Base-by-base conservation (phyloP, 495 filamentous ascomycete species). In the Penicillium taxi region DNA sequence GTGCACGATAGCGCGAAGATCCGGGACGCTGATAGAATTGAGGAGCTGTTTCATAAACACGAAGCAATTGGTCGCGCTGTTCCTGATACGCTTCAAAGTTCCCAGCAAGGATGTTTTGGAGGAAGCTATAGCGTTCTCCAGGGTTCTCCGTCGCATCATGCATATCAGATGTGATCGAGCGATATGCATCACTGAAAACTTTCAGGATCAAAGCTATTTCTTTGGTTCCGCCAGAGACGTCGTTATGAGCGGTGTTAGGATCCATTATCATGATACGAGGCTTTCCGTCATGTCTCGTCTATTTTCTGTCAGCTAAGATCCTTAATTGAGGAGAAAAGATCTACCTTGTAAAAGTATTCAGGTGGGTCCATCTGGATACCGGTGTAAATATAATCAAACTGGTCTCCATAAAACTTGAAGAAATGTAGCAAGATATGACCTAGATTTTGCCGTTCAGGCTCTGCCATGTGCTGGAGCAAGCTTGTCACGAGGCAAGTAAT, bases 401-500 rank as follows among this genome's bases (percentile, higher is more conserved):
- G 54, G 39, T 83, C 84, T 0, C 91, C 91, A 42, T 95, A 98
- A 8, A 89, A 77, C 34, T 91, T 75, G 4, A 96, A 70, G 52
- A 98, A 96, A 29, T 86, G 72, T 58, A 96, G 74, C 1, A 98
- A 66, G 9, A 90, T 61, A 36, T 84, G 69, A 12, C 86, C 91
- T 2, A 93, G 67, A 51, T 90, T 75, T 5, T 78, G 67, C 26
- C 75, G 64, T 47, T 71, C 64, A 9, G 70, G 61, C 31, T 79
- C 69, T 3, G 87, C 85, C 64, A 82, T 71, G 39, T 80, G 74
- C 48, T 95, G 82, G 11, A 96, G 60, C 45, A 95, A 65, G 57
- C 80, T 86, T 33, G 86, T 79, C n/a, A 96, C 84, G 26, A 98
- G 71, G 63, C 93, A 98, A 26, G 82, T 94, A 35, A 94, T 81